phyloP scores from a whole-genome alignment of 1,139 yeast genomes.

The Geotrichum phurueaensis region DNA sequence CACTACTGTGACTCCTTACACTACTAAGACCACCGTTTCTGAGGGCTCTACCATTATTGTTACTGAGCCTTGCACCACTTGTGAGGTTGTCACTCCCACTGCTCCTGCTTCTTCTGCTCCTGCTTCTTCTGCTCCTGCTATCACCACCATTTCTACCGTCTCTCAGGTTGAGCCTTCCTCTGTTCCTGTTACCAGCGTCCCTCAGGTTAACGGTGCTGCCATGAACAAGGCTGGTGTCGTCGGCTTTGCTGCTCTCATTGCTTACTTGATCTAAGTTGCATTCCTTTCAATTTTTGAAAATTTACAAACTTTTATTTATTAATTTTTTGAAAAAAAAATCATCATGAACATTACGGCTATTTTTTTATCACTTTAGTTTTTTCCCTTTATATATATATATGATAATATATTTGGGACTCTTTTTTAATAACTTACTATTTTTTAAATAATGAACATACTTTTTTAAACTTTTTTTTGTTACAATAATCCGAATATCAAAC shows the following conservation, averaged over 20 bases:
- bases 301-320: too few species aligned
- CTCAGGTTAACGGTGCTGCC: conserved; percentile 9
- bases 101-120: conserved; percentile 1
- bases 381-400: too few species aligned
- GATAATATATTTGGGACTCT: too few species aligned
- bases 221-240: neutral
- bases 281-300: too few species aligned
- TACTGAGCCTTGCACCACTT: conserved; percentile 1
- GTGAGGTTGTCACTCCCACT: conserved; percentile 1
- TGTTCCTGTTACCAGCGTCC: neutral
- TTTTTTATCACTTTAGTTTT: too few species aligned
- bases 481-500: too few species aligned
- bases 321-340: too few species aligned
- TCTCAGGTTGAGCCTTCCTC: neutral
- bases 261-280: neutral
- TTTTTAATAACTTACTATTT: too few species aligned
- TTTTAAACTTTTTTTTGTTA: too few species aligned
- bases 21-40: neutral
- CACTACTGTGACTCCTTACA: neutral
- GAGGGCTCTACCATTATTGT: neutral
- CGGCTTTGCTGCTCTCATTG: conserved; percentile 1
- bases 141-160: neutral
- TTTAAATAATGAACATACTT: too few species aligned
- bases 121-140: neutral
- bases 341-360: too few species aligned